phyloP scores from a whole-genome alignment of 2,329 filamentous ascomycete genomes.

The Trichoderma afroharzianum region DNA sequence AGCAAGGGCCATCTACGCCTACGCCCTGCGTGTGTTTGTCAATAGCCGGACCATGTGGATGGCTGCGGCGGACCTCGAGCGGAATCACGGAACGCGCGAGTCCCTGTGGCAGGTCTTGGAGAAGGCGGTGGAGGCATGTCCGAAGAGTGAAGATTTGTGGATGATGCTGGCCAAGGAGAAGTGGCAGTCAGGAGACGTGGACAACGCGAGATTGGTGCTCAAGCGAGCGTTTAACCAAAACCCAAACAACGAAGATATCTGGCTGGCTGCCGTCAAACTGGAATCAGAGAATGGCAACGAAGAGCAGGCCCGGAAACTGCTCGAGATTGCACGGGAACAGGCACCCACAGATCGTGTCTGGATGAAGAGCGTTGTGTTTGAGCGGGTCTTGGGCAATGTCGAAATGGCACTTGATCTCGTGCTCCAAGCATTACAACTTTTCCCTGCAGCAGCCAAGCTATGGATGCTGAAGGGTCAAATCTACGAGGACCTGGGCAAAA shows the following conservation, averaged over 20 bases:
- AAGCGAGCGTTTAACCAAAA: constrained; percentile 91
- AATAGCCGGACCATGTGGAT: constrained; percentile 87
- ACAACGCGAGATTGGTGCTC: constrained; percentile 81
- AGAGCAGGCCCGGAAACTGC: constrained; percentile 75
- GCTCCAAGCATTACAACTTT: constrained; percentile 80
- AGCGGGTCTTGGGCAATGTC: constrained; percentile 74
- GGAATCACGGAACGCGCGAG: constrained; percentile 81
- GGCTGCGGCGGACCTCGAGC: constrained; percentile 85
- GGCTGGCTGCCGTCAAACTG: constrained; percentile 92
- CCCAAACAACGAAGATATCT: constrained; percentile 96
- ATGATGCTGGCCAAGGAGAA: constrained; percentile 94
- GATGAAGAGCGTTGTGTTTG: constrained; percentile 94
- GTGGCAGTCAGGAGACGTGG: constrained; percentile 82
- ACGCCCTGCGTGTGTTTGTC: constrained; percentile 83
- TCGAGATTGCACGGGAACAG: constrained; percentile 78
- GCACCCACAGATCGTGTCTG: constrained; percentile 94
- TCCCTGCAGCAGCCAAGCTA: constrained; percentile 80
- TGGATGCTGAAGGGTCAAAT: constrained; percentile 99
- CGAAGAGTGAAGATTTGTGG: constrained; percentile 88
- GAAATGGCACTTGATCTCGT: constrained; percentile 84
- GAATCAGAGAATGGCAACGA: constrained; percentile 85
- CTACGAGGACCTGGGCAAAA: constrained; percentile 77
- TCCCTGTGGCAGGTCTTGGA: constrained; percentile 81
- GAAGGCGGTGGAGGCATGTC: constrained; percentile 90
- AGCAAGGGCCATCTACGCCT: constrained; percentile 88